Conservation (phyloP, 2,329 filamentous ascomycete genomes). For the Cercospora janseana region DNA sequence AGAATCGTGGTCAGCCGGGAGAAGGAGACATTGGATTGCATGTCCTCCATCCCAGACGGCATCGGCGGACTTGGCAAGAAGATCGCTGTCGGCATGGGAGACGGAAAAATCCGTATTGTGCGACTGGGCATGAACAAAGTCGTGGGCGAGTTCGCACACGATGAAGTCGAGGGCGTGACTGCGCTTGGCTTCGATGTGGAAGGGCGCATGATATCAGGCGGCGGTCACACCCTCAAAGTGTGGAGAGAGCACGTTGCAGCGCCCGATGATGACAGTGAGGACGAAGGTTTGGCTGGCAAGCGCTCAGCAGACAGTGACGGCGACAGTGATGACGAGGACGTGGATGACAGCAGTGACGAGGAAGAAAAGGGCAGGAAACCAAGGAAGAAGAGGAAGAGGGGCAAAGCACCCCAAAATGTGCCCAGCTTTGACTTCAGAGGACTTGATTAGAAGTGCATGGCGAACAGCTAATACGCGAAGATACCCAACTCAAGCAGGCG, state of each 20-base stretch:
- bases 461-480: constrained; percentile 4
- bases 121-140: constrained; percentile 72
- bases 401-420: constrained; percentile 32
- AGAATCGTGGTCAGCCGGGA: constrained; percentile 70
- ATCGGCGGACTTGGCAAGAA: constrained; percentile 67
- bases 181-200: constrained; percentile 79
- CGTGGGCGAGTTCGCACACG: constrained; percentile 66
- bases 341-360: constrained; percentile 40
- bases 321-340: constrained; percentile 40
- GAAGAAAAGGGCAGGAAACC: constrained; percentile 45
- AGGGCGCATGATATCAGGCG: constrained; percentile 84
- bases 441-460: constrained; percentile 28
- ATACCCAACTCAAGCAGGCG: constrained; percentile 11
- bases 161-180: constrained; percentile 83
- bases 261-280: constrained; percentile 53
- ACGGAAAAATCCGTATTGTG: constrained; percentile 75
- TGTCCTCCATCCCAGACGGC: constrained; percentile 68
- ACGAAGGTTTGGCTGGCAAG: constrained; percentile 39
- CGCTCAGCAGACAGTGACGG: constrained; percentile 53
- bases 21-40: constrained; percentile 74
- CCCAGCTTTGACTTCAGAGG: constrained; percentile 34
- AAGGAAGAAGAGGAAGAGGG: constrained; percentile 45
- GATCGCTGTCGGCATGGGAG: constrained; percentile 76
- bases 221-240: constrained; percentile 81
- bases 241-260: constrained; percentile 72